Conservation (phyloP, 1,139 yeast genomes). For the Sugiyamaella xylanicola region DNA sequence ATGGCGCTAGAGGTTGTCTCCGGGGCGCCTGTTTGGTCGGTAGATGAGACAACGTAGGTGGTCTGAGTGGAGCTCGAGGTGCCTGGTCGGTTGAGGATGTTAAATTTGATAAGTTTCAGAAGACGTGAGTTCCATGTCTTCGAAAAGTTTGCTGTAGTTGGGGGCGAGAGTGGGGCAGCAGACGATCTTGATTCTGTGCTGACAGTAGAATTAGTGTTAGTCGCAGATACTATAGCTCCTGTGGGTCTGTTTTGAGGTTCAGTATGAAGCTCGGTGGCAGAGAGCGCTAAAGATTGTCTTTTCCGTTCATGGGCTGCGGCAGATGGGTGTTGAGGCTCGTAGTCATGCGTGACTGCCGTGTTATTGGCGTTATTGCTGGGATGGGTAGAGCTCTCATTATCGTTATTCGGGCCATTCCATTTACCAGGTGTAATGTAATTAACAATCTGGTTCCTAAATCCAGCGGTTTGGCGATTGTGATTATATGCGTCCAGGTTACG, state of each 20-base stretch:
- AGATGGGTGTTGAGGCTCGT: neutral
- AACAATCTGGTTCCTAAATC: neutral
- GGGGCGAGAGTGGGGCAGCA: neutral
- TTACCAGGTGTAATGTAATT: too few relatives aligned
- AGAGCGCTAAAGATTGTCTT: neutral
- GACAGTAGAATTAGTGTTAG: neutral
- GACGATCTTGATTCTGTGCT: neutral
- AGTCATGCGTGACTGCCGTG: neutral
- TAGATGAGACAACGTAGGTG: slow-evolving; percentile 20
- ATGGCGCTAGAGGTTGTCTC: neutral
- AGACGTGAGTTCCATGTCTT: neutral
- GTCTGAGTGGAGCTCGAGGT: slow-evolving; percentile 25
- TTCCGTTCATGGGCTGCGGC: neutral
- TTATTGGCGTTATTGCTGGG: neutral
- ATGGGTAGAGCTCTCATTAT: neutral
- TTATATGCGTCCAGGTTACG: too few relatives aligned
- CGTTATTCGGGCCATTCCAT: neutral
- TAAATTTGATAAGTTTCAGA: slow-evolving; percentile 11
- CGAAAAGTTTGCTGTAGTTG: neutral
- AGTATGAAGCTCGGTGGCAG: too few relatives aligned
- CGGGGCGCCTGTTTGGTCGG: slow-evolving; percentile 3
- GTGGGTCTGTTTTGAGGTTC: too few relatives aligned
- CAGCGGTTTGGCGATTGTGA: too few relatives aligned
- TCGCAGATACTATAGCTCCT: neutral
- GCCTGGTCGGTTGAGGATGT: slow-evolving; percentile 18